A percentile compares a stretch with the other conserved stretches of the same genome.
phyloP scores from a whole-genome alignment of 768 basidiomycete species.

The Lactifluus echinatus region DNA sequence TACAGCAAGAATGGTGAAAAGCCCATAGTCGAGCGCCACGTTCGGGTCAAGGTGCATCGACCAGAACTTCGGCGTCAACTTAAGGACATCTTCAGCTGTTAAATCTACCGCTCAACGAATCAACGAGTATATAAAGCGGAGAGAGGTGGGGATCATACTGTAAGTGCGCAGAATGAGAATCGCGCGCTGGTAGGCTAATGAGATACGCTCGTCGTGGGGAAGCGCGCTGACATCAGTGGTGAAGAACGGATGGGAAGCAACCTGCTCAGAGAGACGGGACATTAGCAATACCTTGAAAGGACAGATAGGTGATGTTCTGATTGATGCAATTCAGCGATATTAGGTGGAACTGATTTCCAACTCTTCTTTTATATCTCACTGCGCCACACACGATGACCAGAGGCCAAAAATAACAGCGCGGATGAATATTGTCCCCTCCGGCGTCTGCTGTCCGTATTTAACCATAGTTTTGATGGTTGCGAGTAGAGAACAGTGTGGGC shows the following conservation, averaged over 20 bases:
- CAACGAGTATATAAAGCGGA: not conserved
- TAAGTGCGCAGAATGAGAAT: slow-evolving; percentile 6
- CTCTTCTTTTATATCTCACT: not conserved
- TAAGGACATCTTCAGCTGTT: slow-evolving; percentile 40
- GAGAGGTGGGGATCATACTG: not conserved
- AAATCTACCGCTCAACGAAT: slow-evolving; percentile 24
- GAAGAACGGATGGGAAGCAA: slow-evolving; percentile 6
- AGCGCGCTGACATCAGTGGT: slow-evolving; percentile 2
- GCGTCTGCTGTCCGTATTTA: too few species aligned
- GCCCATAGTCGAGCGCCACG: slow-evolving; percentile 40
- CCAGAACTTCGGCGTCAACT: slow-evolving; percentile 45
- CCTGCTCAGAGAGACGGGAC: not conserved
- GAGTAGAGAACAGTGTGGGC: too few species aligned
- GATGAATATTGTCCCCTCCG: too few species aligned
- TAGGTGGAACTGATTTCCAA: not conserved
- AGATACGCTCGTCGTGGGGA: not conserved
- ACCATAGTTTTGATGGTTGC: too few species aligned
- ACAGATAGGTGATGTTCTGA: not conserved
- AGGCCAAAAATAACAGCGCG: too few species aligned
- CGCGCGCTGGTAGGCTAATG: slow-evolving; percentile 6
- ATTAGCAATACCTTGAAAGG: not conserved
- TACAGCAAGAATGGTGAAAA: slow-evolving; percentile 44
- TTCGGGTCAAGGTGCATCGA: slow-evolving; percentile 46
- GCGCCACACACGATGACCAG: too few species aligned
- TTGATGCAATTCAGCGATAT: not conserved